phyloP scores from a whole-genome alignment of 345 rosid species.

The Garcia nutans region DNA sequence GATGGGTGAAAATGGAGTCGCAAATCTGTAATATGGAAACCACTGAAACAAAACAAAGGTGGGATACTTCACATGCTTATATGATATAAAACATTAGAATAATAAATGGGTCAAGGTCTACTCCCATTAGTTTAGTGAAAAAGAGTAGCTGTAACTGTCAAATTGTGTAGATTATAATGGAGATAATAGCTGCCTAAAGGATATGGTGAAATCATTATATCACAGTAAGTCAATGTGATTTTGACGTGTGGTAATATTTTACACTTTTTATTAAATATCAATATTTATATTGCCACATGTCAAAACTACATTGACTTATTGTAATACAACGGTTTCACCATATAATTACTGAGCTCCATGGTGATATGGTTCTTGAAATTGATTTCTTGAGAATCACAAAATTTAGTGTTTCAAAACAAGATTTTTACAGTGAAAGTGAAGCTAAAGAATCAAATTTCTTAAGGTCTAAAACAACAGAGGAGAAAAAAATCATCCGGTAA shows the following conservation, averaged over 20 bases:
- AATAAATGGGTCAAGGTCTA: constrained; percentile 11
- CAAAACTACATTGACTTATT: no score
- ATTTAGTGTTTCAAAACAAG: not conserved
- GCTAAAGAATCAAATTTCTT: not conserved
- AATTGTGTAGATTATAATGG: not conserved
- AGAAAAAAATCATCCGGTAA: not conserved
- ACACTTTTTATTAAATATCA: no score
- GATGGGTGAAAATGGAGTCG: not conserved
- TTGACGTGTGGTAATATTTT: no score
- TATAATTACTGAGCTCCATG: no score
- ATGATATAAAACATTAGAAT: not conserved
- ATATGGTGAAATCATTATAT: no score
- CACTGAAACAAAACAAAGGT: constrained; percentile 12
- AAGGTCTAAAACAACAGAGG: not conserved
- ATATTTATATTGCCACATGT: no score
- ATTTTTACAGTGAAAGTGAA: not conserved
- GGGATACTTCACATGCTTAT: constrained; percentile 10
- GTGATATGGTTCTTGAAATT: not conserved
- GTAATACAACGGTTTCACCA: no score
- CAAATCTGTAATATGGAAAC: not conserved
- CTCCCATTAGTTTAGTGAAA: constrained; percentile 6
- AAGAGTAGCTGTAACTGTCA: constrained; percentile 10
- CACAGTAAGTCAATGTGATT: no score
- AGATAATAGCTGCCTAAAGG: not conserved
- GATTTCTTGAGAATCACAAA: not conserved